Percentiles rank a stretch among this genome's conserved stretches.
These are phyloP conservation scores for Naganishia vishniacii DNA, from an alignment of 768 basidiomycete species.

Conservation along the genomic window DNA sequence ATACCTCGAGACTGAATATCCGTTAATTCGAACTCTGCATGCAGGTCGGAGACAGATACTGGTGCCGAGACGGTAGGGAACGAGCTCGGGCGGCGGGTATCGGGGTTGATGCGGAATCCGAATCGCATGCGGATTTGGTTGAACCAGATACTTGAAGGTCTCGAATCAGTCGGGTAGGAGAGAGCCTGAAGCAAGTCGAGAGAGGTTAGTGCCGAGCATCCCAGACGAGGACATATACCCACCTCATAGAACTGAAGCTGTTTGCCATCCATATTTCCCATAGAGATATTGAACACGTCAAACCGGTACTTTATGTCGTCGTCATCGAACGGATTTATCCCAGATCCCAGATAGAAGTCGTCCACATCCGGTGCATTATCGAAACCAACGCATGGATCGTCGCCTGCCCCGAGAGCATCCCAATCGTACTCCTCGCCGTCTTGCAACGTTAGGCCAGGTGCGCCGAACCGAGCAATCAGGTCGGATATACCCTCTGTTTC, in stretches of 20 bases:
- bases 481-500: not conserved
- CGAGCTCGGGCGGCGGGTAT: not conserved
- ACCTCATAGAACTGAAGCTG: constrained; percentile 19
- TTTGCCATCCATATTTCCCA: constrained; percentile 19
- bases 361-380: not conserved
- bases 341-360: not conserved
- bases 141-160: not conserved
- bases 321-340: not conserved
- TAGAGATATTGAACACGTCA: not conserved
- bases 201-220: too few relatives aligned
- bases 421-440: not conserved
- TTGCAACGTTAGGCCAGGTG: not conserved
- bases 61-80: not conserved
- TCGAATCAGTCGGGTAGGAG: constrained; percentile 5
- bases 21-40: constrained; percentile 12
- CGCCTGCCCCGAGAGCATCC: not conserved
- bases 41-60: not conserved
- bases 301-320: constrained; percentile 16
- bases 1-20: constrained; percentile 24
- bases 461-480: not conserved
- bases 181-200: not conserved
- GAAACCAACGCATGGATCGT: not conserved
- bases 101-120: constrained; percentile 10
- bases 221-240: not conserved
- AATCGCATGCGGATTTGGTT: constrained; percentile 11